phyloP scores from a whole-genome alignment of 768 basidiomycete genomes.

The Cantharellus cinnabarinus region DNA sequence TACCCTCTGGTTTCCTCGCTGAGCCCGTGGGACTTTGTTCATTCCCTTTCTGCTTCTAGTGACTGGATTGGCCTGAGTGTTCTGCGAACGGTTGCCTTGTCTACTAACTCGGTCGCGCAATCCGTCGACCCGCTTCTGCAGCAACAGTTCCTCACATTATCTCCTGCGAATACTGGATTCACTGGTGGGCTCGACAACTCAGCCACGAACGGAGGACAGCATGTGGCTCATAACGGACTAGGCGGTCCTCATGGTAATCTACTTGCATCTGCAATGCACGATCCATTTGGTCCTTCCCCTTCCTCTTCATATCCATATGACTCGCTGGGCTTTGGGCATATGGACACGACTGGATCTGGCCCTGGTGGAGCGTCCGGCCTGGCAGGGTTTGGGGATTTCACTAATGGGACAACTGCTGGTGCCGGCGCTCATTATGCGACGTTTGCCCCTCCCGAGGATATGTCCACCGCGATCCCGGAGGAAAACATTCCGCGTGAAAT shows the following conservation, averaged over 20 bases:
- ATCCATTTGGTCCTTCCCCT: not conserved
- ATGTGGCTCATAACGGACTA: not conserved
- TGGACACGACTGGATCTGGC: not conserved
- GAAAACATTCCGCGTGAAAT: too few relatives aligned
- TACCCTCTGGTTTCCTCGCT: not conserved
- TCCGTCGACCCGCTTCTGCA: slow-evolving; percentile 86
- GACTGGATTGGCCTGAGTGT: slow-evolving; percentile 89
- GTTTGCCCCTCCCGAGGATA: too few relatives aligned
- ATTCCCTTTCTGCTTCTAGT: slow-evolving; percentile 19
- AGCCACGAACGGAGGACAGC: not conserved
- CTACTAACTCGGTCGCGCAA: slow-evolving; percentile 78
- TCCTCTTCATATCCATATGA: not conserved
- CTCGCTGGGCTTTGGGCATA: not conserved
- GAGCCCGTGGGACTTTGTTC: not conserved
- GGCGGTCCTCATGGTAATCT: not conserved
- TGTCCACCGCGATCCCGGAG: too few relatives aligned
- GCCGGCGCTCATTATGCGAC: too few relatives aligned
- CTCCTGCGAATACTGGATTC: slow-evolving; percentile 21
- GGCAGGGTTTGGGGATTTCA: too few relatives aligned
- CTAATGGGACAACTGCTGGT: not conserved
- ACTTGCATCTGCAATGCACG: not conserved
- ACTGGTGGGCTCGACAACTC: not conserved
- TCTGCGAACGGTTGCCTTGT: slow-evolving; percentile 65
- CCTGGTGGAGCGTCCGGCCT: not conserved
- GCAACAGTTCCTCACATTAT: slow-evolving; percentile 69